A percentile compares a stretch with the other conserved stretches of the same genome.
phyloP scores from a whole-genome alignment of 371 early-diverging fungal genomes.

The Mucor lusitanicus region DNA sequence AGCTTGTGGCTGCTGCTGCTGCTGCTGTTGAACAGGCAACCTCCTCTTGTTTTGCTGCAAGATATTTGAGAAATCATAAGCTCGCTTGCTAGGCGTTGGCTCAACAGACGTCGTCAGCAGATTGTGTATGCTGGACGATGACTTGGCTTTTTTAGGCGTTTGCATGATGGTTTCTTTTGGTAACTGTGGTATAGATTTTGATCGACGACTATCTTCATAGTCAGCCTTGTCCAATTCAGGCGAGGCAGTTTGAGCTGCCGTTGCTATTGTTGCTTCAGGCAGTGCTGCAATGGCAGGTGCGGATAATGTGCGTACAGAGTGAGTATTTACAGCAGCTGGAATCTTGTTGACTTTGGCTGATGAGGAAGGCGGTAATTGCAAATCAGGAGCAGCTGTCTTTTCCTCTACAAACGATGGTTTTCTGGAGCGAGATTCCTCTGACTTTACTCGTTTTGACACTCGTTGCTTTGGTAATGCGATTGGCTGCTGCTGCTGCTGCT shows the following conservation, averaged over 20 bases:
- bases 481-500: neutral
- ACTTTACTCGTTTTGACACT: neutral
- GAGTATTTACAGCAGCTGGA: neutral
- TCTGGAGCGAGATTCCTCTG: neutral
- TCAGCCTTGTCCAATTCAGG: neutral
- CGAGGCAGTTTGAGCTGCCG: neutral
- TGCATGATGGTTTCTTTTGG: neutral
- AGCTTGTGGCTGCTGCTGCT: slow-evolving; percentile 1
- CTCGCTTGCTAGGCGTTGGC: slow-evolving; percentile 2
- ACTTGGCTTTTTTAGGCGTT: slow-evolving; percentile 10
- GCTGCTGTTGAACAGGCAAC: slow-evolving; percentile 1
- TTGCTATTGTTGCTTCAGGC: neutral
- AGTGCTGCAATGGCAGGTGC: neutral
- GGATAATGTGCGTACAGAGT: neutral
- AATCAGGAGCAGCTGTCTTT: neutral
- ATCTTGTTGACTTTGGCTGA: neutral
- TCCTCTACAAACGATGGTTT: neutral
- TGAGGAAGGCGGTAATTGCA: neutral
- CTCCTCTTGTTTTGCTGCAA: neutral
- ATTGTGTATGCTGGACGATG: slow-evolving; percentile 15
- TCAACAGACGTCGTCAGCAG: slow-evolving; percentile 17
- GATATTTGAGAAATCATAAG: slow-evolving; percentile 11
- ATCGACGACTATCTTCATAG: neutral
- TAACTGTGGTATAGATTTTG: slow-evolving; percentile 25
- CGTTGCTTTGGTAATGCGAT: neutral